Conservation (phyloP, 306 rosid species). For the Fragaria nilgerrensis region DNA sequence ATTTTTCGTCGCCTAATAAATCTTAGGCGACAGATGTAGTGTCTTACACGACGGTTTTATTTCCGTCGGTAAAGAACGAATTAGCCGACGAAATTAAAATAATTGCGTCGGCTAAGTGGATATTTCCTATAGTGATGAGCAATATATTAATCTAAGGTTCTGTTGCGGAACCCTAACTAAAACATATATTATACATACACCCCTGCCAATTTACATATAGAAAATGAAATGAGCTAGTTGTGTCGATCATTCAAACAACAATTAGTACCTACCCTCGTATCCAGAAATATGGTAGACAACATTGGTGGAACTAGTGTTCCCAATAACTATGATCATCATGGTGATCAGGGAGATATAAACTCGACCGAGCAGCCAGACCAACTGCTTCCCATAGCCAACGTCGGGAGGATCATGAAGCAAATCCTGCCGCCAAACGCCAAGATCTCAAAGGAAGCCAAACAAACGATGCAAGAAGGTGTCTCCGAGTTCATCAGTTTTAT, state of each 20-base stretch:
- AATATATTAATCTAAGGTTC: no score
- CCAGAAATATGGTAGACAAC: neutral
- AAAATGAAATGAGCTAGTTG: no score
- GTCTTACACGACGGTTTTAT: no score
- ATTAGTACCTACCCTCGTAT: neutral
- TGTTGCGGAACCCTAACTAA: neutral
- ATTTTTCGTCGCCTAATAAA: no score
- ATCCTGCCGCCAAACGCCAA: constrained; percentile 29
- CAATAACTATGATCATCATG: neutral
- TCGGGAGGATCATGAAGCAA: constrained; percentile 36
- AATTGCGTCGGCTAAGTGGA: no score
- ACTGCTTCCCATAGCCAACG: constrained; percentile 37
- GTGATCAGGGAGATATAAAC: neutral
- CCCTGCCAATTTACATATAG: neutral
- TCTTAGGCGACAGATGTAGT: no score
- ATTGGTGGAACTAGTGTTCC: neutral
- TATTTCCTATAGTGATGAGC: no score
- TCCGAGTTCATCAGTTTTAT: constrained; percentile 37
- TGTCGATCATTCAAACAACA: neutral
- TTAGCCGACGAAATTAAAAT: no score
- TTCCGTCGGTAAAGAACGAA: no score
- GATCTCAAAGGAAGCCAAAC: constrained; percentile 33
- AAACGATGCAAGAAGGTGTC: constrained; percentile 32
- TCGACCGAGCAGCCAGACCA: constrained; percentile 7
- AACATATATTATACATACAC: no score